Conservation (phyloP, 768 basidiomycete species). For the Hygrocybe coccinea region DNA sequence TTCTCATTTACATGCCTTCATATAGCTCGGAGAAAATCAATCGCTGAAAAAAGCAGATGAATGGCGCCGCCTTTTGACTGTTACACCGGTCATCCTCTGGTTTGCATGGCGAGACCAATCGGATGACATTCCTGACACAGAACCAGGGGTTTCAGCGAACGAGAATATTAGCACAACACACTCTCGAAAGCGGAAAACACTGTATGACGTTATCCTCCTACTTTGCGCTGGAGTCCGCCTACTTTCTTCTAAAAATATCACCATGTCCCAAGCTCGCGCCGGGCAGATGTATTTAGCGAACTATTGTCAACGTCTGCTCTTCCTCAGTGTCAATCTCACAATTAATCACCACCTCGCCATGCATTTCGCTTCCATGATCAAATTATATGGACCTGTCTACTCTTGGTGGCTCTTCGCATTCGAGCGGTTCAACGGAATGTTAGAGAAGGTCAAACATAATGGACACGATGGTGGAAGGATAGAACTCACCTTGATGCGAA, state of each 20-base stretch:
- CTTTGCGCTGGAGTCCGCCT: slow-evolving; percentile 20
- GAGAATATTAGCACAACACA: slow-evolving; percentile 13
- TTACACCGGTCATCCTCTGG: slow-evolving; percentile 28
- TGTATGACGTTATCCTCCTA: slow-evolving; percentile 14
- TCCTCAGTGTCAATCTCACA: slow-evolving; percentile 13
- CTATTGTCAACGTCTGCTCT: slow-evolving; percentile 13
- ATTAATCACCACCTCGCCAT: slow-evolving; percentile 30
- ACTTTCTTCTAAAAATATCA: slow-evolving; percentile 17
- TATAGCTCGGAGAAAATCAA: slow-evolving; percentile 29
- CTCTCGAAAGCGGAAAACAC: slow-evolving; percentile 8
- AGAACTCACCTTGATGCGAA: slow-evolving; percentile 25
- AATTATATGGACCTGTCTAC: slow-evolving; percentile 29
- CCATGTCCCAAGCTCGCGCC: slow-evolving; percentile 18
- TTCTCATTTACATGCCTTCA: slow-evolving; percentile 1
- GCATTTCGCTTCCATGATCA: slow-evolving; percentile 21
- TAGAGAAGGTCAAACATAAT: slow-evolving; percentile 30
- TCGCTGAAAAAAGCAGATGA: slow-evolving; percentile 32
- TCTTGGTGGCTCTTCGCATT: slow-evolving; percentile 35
- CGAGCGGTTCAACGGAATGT: slow-evolving; percentile 32
- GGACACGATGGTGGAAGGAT: slow-evolving; percentile 27
- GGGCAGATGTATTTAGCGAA: slow-evolving; percentile 21
- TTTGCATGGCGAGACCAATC: slow-evolving; percentile 17
- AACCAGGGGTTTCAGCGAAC: slow-evolving; percentile 17
- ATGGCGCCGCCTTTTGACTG: slow-evolving; percentile 23
- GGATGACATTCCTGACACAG: slow-evolving; percentile 17